Base-by-base conservation (phyloP, 1,284 basidiomycete species). In the Ceratobasidium sp. region DNA sequence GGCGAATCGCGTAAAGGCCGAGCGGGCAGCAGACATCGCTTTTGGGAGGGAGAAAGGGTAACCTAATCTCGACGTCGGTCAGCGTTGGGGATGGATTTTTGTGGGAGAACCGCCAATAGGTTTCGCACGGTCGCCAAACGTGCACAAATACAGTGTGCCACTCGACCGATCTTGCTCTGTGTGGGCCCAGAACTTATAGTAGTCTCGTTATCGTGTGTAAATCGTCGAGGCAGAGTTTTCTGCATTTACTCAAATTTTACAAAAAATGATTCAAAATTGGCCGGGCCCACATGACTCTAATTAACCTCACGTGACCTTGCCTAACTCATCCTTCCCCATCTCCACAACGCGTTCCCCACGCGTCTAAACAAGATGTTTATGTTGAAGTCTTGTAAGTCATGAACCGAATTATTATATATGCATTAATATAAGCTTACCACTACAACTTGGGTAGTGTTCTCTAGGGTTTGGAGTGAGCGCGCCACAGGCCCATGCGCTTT, bases 381-480 rank as follows among this genome's bases (percentile, higher is more conserved):
- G 82, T 88, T 92, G 84, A 92, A 89, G 83, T 95, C 89, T 81
- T 83, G 95, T 96, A 79, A 84, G 94, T 56, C 19, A 8, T 34
- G 7, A 14, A 34, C 24, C 5, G 34, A 3, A n/a, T 9, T 31
- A 34, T 34, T 7, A 34, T 56, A 34, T 31, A 19, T 56, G 51
- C 19, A 56, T 14, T 88, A 75, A 76, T 53, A 24, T 29, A 31
- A 11, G 63, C 62, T 54, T 56, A 11, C 41, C 66, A 51, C 19
- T 37, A 46, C n/a, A 22, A 34, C 49, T 54, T 59, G 3, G 74
- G 63, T 79, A 97, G 95, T 97, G 53, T 88, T 97, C 77, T 92
- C 93, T 78, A 94, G 92, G 87, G 95, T 98, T 83, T 96, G 95
- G 95, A 94, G 95, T 96, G 83, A 82, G 93, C 88, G 19, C 54